A percentile compares a stretch with the other conserved stretches of the same genome.
Evolutionary conservation across 1,139 yeast genomes (phyloP).

Genomic region (Oligophagozyma castellii): DNA sequence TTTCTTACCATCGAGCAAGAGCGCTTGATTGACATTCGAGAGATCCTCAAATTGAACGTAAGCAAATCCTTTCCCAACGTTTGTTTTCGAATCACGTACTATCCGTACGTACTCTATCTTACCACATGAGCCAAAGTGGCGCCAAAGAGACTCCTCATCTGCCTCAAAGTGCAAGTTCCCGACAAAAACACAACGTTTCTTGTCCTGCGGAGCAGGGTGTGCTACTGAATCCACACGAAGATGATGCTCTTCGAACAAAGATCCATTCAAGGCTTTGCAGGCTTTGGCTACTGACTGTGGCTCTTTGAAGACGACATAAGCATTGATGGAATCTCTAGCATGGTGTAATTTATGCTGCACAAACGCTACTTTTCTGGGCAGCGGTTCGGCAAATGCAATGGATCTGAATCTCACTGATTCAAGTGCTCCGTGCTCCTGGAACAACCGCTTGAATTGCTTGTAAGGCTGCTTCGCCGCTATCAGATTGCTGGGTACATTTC

Average conservation of each 20-base stretch:
- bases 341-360: conserved; percentile 68
- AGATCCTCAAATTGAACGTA: conserved; percentile 84
- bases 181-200: conserved; percentile 73
- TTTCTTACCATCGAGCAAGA: conserved; percentile 61
- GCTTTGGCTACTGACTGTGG: conserved; percentile 32
- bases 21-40: conserved; percentile 68
- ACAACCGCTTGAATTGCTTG: conserved; percentile 51
- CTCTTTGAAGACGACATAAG: conserved; percentile 62
- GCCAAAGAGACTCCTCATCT: conserved; percentile 80
- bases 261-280: conserved; percentile 46
- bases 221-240: conserved; percentile 83
- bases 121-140: conserved; percentile 56
- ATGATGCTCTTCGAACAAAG: conserved; percentile 57
- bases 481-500: conserved; percentile 60
- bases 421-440: conserved; percentile 34
- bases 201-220: conserved; percentile 80
- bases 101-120: conserved; percentile 80
- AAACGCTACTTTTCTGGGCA: conserved; percentile 88
- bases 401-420: conserved; percentile 82
- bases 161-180: conserved; percentile 93
- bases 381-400: conserved; percentile 73
- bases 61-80: conserved; percentile 95
- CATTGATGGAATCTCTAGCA: conserved; percentile 69
- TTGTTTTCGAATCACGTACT: conserved; percentile 83
- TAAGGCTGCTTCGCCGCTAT: conserved; percentile 49